Evolutionary conservation across 257 asterid genomes (phyloP).

Genomic region (Rauvolfia tetraphylla): DNA sequence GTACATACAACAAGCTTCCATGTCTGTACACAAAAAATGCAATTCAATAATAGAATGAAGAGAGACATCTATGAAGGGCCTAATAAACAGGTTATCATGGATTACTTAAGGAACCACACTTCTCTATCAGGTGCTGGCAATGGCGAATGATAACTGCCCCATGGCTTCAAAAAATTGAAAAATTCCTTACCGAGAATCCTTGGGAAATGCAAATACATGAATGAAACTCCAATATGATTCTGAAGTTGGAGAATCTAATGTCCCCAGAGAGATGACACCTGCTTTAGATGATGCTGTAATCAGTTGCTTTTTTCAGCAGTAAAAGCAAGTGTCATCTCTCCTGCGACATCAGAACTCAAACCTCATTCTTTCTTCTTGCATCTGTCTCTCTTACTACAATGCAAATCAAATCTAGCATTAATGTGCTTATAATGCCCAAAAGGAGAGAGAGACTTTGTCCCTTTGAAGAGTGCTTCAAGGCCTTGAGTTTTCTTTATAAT

Average conservation of each 20-base stretch:
- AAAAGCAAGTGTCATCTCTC: neutral
- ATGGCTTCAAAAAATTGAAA: no score
- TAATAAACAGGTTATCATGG: no score
- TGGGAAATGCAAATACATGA: no score
- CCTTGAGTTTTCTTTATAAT: no score
- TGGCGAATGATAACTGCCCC: no score
- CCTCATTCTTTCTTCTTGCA: neutral
- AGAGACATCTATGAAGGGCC: no score
- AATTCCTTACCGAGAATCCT: no score
- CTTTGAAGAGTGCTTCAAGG: neutral
- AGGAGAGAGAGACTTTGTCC: neutral
- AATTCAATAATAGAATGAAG: no score
- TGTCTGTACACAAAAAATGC: no score
- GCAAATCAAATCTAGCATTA: neutral
- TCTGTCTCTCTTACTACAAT: neutral
- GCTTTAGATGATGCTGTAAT: neutral
- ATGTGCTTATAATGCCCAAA: neutral
- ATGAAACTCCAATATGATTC: neutral
- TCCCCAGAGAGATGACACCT: conserved; percentile 2
- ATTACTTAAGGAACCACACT: no score
- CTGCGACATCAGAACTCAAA: conserved; percentile 1
- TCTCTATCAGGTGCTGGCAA: no score
- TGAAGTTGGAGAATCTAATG: conserved; percentile 3
- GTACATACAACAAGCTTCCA: neutral
- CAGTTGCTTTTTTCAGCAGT: neutral